phyloP scores from a whole-genome alignment of 2,329 filamentous ascomycete species.

The Cryphonectria naterciae region DNA sequence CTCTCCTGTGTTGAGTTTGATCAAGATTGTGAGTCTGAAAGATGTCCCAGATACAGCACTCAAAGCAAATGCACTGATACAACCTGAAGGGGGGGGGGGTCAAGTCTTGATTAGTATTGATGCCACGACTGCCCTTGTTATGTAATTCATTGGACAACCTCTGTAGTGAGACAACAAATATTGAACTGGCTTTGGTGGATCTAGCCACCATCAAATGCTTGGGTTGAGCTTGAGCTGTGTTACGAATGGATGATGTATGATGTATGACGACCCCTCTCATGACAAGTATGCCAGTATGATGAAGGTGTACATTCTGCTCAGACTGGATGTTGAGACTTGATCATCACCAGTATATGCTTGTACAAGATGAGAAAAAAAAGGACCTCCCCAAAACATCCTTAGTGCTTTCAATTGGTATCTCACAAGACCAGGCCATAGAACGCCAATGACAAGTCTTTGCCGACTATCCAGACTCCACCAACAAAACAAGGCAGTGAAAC shows the following conservation, averaged over 20 bases:
- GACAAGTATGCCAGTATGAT: too few relatives aligned
- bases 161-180: not conserved
- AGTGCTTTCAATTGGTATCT: conserved; percentile 1
- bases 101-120: too few relatives aligned
- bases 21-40: not conserved
- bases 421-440: not conserved
- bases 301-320: not conserved
- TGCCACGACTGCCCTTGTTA: not conserved
- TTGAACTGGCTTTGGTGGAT: not conserved
- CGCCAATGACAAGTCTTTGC: not conserved
- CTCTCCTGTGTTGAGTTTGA: too few relatives aligned
- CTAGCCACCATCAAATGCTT: not conserved
- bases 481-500: not conserved
- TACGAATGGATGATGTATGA: not conserved
- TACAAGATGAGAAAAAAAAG: not conserved
- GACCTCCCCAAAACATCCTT: not conserved
- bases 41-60: not conserved
- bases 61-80: not conserved
- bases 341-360: not conserved
- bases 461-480: not conserved
- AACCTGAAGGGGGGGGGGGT: too few relatives aligned
- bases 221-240: not conserved
- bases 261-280: too few relatives aligned
- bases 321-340: not conserved
- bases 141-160: not conserved